Evolutionary conservation across 1,284 basidiomycete genomes (phyloP).

Genomic region (Sporisorium reilianum): DNA sequence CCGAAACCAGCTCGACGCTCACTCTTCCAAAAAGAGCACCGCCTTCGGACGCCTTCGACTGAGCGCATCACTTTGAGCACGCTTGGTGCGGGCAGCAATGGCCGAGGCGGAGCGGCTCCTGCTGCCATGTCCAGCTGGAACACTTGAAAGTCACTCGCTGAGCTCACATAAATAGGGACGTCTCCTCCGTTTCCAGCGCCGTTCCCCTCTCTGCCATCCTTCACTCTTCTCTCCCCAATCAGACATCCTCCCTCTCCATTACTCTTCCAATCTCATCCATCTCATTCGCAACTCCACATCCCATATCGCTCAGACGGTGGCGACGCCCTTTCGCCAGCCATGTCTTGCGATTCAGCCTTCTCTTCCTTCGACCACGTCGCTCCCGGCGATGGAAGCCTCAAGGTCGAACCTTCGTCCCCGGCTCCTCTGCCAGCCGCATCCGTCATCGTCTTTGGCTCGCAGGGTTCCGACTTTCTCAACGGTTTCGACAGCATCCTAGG

Average conservation of each 20-base stretch:
- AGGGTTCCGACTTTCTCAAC: conserved; percentile 43
- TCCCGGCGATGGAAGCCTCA: not conserved
- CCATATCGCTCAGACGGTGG: not conserved
- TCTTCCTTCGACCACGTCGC: conserved; percentile 34
- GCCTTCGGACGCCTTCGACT: conserved; percentile 1
- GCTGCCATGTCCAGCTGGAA: not conserved
- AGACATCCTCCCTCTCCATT: too few relatives aligned
- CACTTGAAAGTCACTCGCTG: not conserved
- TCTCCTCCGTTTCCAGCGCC: not conserved
- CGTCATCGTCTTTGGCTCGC: conserved; percentile 44
- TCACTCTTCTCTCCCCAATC: not conserved
- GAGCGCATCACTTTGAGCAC: not conserved
- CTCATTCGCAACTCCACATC: too few relatives aligned
- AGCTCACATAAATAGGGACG: conserved; percentile 2
- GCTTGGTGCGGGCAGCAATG: not conserved
- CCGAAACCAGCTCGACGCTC: not conserved
- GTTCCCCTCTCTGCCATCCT: not conserved
- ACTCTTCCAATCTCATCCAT: not conserved
- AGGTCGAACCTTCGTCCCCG: not conserved
- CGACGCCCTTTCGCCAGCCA: not conserved
- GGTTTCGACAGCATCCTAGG: conserved; percentile 27
- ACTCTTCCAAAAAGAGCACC: not conserved
- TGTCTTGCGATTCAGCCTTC: conserved; percentile 29
- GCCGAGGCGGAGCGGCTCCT: not conserved
- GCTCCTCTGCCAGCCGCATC: conserved; percentile 7